Conservation (phyloP, 2,329 filamentous ascomycete genomes). For the Exutisphaerella laricina region DNA sequence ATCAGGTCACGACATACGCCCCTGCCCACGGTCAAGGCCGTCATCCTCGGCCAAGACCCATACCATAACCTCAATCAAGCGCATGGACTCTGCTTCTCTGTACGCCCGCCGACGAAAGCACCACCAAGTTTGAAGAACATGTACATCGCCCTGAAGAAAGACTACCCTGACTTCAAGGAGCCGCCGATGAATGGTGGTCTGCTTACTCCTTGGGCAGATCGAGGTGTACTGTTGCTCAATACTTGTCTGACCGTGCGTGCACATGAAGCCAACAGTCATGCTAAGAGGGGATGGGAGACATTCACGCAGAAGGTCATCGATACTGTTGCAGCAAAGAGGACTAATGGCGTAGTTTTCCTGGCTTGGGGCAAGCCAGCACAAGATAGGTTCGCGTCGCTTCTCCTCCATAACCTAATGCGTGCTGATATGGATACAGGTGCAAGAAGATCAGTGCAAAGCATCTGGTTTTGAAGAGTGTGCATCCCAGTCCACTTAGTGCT, state of each 20-base stretch:
- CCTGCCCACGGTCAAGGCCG: slow-evolving; percentile 79
- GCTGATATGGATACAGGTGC: slow-evolving; percentile 50
- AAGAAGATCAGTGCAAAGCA: slow-evolving; percentile 69
- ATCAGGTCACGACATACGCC: slow-evolving; percentile 88
- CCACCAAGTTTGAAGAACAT: slow-evolving; percentile 92
- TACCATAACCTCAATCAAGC: slow-evolving; percentile 96
- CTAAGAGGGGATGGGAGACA: slow-evolving; percentile 82
- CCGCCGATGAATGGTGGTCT: slow-evolving; percentile 76
- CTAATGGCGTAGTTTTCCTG: slow-evolving; percentile 82
- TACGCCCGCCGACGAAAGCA: slow-evolving; percentile 78
- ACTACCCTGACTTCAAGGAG: slow-evolving; percentile 71
- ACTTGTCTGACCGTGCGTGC: slow-evolving; percentile 90
- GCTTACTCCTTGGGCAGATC: slow-evolving; percentile 88
- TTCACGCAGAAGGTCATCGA: slow-evolving; percentile 93
- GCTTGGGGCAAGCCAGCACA: slow-evolving; percentile 87
- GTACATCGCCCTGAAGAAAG: slow-evolving; percentile 78
- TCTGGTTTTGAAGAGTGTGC: slow-evolving; percentile 76
- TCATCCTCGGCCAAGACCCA: slow-evolving; percentile 92
- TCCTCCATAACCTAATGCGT: no score
- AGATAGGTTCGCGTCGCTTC: slow-evolving; percentile 51
- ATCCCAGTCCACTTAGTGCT: slow-evolving; percentile 91
- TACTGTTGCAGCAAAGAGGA: slow-evolving; percentile 69
- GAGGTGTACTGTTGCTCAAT: slow-evolving; percentile 88
- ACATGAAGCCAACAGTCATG: slow-evolving; percentile 79
- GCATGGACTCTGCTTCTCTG: slow-evolving; percentile 92